Evolutionary conservation across 495 filamentous ascomycete genomes (phyloP).

Genomic region (Sporormia fimetaria): DNA sequence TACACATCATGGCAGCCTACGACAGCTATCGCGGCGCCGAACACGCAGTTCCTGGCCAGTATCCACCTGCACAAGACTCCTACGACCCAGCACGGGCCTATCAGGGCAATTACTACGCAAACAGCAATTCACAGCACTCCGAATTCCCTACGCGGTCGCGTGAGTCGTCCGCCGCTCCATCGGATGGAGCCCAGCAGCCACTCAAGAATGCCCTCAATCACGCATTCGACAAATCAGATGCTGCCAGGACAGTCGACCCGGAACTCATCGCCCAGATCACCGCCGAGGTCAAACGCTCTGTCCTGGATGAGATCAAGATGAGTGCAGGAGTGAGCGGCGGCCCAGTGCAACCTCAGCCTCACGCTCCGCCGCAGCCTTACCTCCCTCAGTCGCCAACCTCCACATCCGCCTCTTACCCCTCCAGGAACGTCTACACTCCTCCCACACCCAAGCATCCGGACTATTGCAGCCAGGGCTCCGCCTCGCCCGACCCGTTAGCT

Average conservation of each 20-base stretch:
- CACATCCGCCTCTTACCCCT: constrained; percentile 24
- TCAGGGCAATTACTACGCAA: no score
- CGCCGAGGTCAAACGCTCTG: constrained; percentile 28
- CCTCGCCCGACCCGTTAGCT: constrained; percentile 18
- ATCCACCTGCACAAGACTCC: no score
- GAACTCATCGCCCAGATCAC: constrained; percentile 32
- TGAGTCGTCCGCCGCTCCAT: constrained; percentile 23
- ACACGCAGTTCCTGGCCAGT: no score
- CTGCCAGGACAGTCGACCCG: constrained; percentile 30
- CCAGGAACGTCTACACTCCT: constrained; percentile 36
- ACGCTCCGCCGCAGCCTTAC: constrained; percentile 18
- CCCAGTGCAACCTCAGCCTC: constrained; percentile 9
- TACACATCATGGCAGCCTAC: constrained; percentile 22
- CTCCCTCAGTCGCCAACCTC: constrained; percentile 20
- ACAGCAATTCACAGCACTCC: constrained; percentile 6
- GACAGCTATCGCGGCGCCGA: constrained; percentile 23
- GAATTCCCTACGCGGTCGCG: constrained; percentile 22
- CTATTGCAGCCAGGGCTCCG: constrained; percentile 19
- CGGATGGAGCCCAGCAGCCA: constrained; percentile 28
- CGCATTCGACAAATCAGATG: constrained; percentile 31
- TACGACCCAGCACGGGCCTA: no score
- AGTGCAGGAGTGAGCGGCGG: constrained; percentile 12
- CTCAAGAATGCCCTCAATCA: constrained; percentile 32
- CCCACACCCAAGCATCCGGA: constrained; percentile 29
- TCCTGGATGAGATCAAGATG: constrained; percentile 28